These are phyloP conservation scores for Flaveria floridana DNA, from an alignment of 140 eudicot genomes.

Conservation along the genomic window DNA sequence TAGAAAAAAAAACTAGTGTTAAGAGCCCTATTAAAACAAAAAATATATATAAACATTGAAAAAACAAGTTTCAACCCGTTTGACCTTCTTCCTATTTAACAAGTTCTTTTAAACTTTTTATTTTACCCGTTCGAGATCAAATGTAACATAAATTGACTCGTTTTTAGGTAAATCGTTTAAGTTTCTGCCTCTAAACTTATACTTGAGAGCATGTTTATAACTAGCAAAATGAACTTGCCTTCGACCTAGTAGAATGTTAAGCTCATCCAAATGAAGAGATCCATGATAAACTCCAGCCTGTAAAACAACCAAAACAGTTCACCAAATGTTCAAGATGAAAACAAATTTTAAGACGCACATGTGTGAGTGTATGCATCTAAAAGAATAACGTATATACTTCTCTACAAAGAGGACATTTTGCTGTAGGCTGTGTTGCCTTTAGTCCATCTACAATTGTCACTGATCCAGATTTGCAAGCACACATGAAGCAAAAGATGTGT, in stretches of 20 bases:
- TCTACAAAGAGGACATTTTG: slow-evolving; percentile 51
- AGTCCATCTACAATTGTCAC: slow-evolving; percentile 49
- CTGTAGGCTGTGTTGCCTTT: slow-evolving; percentile 38
- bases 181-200: not conserved
- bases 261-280: slow-evolving; percentile 51
- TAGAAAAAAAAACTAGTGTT: not conserved
- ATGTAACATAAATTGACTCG: not conserved
- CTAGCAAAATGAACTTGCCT: slow-evolving; percentile 28
- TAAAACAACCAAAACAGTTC: slow-evolving; percentile 18
- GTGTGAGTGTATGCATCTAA: not conserved
- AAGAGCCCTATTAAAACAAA: not conserved
- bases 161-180: not conserved
- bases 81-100: not conserved
- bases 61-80: not conserved
- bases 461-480: slow-evolving; percentile 51
- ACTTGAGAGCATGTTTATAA: not conserved
- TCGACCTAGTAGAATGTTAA: slow-evolving; percentile 45
- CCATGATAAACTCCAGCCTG: slow-evolving; percentile 55
- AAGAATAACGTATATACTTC: slow-evolving; percentile 26
- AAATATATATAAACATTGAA: too few species aligned
- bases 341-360: not conserved
- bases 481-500: slow-evolving; percentile 53
- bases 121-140: not conserved
- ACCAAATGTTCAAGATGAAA: not conserved
- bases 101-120: not conserved